Evolutionary conservation across 164 flowering plant genomes (phyloP).

Genomic region (Stephania cephalantha): DNA sequence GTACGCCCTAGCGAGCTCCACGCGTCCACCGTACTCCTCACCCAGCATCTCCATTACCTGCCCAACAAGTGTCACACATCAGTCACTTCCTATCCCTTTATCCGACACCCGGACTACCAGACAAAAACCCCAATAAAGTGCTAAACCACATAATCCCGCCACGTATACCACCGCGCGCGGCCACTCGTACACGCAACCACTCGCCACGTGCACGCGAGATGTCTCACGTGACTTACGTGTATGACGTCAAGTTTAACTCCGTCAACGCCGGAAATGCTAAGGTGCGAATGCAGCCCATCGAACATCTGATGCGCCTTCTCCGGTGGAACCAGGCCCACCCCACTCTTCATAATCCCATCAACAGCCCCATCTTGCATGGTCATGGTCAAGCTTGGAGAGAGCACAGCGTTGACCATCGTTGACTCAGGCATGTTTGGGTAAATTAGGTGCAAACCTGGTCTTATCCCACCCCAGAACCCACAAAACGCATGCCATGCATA

Average conservation of each 20-base stretch:
- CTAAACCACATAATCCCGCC: too few relatives aligned
- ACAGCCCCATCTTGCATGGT: slow-evolving; percentile 77
- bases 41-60: slow-evolving; percentile 66
- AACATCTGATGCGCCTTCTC: slow-evolving; percentile 47
- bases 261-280: slow-evolving; percentile 59
- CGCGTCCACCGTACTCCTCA: slow-evolving; percentile 69
- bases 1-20: slow-evolving; percentile 62
- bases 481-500: slow-evolving; percentile 85
- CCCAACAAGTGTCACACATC: background rate
- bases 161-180: too few relatives aligned
- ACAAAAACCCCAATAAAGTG: too few relatives aligned
- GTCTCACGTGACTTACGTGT: slow-evolving; percentile 43
- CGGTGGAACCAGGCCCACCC: slow-evolving; percentile 61
- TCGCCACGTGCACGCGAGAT: too few relatives aligned
- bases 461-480: slow-evolving; percentile 85
- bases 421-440: slow-evolving; percentile 40
- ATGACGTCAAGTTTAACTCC: slow-evolving; percentile 84
- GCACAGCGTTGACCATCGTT: slow-evolving; percentile 32
- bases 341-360: slow-evolving; percentile 57
- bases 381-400: slow-evolving; percentile 48
- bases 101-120: too few relatives aligned
- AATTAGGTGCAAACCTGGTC: slow-evolving; percentile 33
- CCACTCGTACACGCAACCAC: too few relatives aligned
- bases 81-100: too few relatives aligned
- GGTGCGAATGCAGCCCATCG: slow-evolving; percentile 61